Base-by-base conservation (phyloP, 495 filamentous ascomycete genomes). In the Lentithecium fluviatile region DNA sequence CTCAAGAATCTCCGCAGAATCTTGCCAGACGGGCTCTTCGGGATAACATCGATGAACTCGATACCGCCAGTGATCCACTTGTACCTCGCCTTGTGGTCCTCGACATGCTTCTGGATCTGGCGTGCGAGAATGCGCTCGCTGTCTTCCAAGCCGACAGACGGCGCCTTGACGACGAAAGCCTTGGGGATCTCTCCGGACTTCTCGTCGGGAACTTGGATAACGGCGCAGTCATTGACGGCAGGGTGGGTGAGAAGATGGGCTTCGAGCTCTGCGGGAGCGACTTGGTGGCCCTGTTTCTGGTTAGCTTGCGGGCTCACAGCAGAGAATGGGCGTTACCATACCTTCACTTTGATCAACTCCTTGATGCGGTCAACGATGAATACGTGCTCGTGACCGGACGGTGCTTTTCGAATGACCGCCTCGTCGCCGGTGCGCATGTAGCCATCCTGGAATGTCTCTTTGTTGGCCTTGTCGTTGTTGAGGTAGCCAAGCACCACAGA, bases 261-360 rank as follows among this genome's bases (percentile, higher is more conserved):
- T 77, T 96, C 91, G 0, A 96, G 83, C 65, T 96, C 91, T 15
- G 91, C 91, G 2, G 91, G 91, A 2, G 91, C 90, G 34, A 96
- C 91, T 88, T 96, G 91, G 37, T 88, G 77, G 51, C 88, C 91
- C 88, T 93, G 52, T 40, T 19, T 15, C 13, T 12, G 4, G 38
- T 58, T 52, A 65, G 50, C 37, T 15, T n/a, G n/a, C n/a, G n/a
- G n/a, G n/a, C 19, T 17, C 38, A 5, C 36, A 45, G 13, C 52
- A 37, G 1, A 36, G 50, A 50, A 52, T 26, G 3, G 23, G 23
- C 20, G 19, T 12, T 3, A 17, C 13, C 80, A 40, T 73, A 90
- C 89, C 83, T 95, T 95, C 66, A 91, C 87, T 74, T 96, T 96
- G 76, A 96, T 95, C 52, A 96, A 76, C 73, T 96, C 91, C 78